Evolutionary conservation across 768 basidiomycete species (phyloP).

Genomic region (Leucocoprinus sp.): DNA sequence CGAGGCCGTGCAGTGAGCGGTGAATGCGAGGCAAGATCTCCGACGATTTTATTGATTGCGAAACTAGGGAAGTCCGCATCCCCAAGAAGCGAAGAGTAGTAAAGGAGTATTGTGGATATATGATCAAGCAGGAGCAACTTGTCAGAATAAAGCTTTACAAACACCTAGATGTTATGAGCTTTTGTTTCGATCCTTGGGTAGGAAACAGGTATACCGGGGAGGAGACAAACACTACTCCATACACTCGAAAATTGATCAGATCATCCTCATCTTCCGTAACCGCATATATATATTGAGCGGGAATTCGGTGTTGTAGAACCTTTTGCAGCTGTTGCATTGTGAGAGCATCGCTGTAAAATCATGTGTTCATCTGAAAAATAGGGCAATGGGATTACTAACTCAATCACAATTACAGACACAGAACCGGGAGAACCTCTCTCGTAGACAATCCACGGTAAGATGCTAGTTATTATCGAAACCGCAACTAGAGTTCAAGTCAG

Average conservation of each 20-base stretch:
- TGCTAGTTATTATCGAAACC: not conserved
- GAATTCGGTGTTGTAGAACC: not conserved
- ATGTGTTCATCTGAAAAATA: not conserved
- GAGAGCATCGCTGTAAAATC: not conserved
- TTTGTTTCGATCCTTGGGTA: not conserved
- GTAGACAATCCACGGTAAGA: not conserved
- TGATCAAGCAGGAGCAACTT: not conserved
- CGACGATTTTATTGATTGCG: constrained; percentile 30
- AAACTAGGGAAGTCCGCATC: not conserved
- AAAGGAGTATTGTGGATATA: not conserved
- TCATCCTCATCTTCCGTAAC: not conserved
- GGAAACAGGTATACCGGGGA: constrained; percentile 6
- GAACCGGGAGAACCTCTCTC: not conserved
- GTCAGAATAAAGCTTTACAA: not conserved
- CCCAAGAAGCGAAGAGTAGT: constrained; percentile 16
- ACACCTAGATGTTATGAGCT: not conserved
- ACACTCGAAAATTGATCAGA: not conserved
- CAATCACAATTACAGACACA: not conserved
- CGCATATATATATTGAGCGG: not conserved
- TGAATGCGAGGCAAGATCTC: constrained; percentile 33
- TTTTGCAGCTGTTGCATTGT: not conserved
- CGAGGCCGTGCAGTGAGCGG: constrained; percentile 30
- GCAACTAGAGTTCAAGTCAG: not conserved
- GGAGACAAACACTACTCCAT: constrained; percentile 5
- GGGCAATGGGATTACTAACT: not conserved